Base-by-base conservation (phyloP, 2,329 filamentous ascomycete genomes). In the Rosellinia necatrix region DNA sequence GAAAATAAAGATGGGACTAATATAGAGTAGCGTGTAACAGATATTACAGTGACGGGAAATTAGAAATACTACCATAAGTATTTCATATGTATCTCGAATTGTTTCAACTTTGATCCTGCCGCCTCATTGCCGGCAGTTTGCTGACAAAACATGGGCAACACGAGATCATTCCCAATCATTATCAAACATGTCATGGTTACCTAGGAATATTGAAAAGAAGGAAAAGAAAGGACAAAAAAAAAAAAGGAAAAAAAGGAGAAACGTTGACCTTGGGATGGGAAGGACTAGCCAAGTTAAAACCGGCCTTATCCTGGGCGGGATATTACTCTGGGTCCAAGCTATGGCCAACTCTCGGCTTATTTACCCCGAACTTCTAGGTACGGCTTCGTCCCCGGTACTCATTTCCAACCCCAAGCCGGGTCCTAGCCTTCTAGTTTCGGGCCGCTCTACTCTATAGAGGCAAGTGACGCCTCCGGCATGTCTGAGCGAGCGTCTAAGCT, bases 101-200 rank as follows among this genome's bases (percentile, higher is more conserved):
- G 44, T 43, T 53, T 49, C 49, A 53, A 53, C 55, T 44, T 32
- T 53, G 55, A 47, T 50, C 55, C 50, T 58, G 55, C 44, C 35
- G 49, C 40, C 47, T 54, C 50, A 47, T 42, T 54, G 55, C 55
- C 55, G 55, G 55, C 55, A 54, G 54, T 22, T 41, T 27, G 38
- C 32, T 47, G 55, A 44, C 40, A 44, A 49, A 30, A 44, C 34
- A 34, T 54, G 50, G 54, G 55, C 49, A 53, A 53, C 40, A 19
- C 38, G 38, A 30, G 44, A 46, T 46, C 22, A 49, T 41, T 27
- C 25, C n/a, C 42, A 19, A 53, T 44, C 50, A 44, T 42, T 34
- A 35, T 38, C 38, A 29, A 27, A 42, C 35, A 40, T 43, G 35
- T 46, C 22, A 15, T 27, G 25, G 41, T 21, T 21, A 32, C n/a